phyloP scores from a whole-genome alignment of 202 grass and related monocot species.

The Panicum hallii region DNA sequence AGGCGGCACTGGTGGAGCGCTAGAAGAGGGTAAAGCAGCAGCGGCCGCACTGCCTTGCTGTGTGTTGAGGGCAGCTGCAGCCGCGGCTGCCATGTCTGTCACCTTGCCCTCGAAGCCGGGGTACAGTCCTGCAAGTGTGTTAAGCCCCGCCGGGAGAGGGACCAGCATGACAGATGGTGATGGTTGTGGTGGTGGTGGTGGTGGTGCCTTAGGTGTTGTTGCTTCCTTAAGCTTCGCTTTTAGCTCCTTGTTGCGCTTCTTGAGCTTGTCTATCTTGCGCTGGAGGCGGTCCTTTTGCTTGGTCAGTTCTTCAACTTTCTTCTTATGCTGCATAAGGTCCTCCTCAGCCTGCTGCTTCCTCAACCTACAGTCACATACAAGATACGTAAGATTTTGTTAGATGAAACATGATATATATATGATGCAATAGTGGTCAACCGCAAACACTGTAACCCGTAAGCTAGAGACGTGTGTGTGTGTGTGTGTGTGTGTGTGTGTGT shows the following conservation, averaged over 20 bases:
- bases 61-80: neutral
- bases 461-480: too few relatives aligned
- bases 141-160: neutral
- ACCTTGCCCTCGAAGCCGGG: too few relatives aligned
- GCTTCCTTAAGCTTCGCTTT: neutral
- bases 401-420: neutral
- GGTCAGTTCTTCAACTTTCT: conserved; percentile 29
- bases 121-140: neutral
- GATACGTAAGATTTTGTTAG: neutral
- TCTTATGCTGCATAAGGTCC: neutral
- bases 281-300: conserved; percentile 56
- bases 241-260: conserved; percentile 26
- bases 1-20: neutral
- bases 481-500: too few relatives aligned
- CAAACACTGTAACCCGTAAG: too few relatives aligned
- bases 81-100: neutral
- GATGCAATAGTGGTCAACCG: too few relatives aligned
- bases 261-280: conserved; percentile 62
- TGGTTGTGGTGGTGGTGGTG: neutral
- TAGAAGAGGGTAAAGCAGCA: neutral
- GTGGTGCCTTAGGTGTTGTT: too few relatives aligned
- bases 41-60: neutral
- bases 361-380: conserved; percentile 43
- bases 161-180: neutral
- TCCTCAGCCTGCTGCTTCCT: conserved; percentile 12